phyloP scores from a whole-genome alignment of 1,284 basidiomycete species.

The Ustilago loliicola region DNA sequence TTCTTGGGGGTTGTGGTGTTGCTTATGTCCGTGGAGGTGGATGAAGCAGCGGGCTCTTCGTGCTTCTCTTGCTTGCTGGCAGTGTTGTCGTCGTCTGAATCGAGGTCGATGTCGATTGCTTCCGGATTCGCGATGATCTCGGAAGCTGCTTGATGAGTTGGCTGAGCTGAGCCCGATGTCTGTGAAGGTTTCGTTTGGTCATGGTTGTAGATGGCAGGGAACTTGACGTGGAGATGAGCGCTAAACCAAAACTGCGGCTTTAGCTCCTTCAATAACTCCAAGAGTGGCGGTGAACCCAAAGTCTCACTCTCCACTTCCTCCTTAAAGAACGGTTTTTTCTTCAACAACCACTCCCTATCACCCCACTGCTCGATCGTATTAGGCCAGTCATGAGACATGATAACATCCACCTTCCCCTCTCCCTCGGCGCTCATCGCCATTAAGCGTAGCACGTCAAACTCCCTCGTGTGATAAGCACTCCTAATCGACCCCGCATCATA shows the following conservation, averaged over 20 bases:
- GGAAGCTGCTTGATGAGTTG: background rate
- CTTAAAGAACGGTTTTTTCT: conserved; percentile 85
- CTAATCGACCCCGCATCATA: conserved; percentile 79
- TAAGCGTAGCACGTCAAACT: conserved; percentile 84
- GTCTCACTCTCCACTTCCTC: conserved; percentile 77
- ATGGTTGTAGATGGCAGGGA: conserved; percentile 54
- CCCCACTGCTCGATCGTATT: conserved; percentile 86
- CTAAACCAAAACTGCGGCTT: conserved; percentile 94
- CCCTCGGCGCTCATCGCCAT: conserved; percentile 77
- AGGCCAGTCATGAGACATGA: conserved; percentile 98
- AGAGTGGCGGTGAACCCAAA: conserved; percentile 90
- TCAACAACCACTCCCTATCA: conserved; percentile 78
- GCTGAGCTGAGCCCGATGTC: background rate
- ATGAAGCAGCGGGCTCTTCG: background rate
- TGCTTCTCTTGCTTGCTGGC: background rate
- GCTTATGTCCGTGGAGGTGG: background rate
- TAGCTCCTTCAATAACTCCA: conserved; percentile 81
- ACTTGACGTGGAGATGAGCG: conserved; percentile 90
- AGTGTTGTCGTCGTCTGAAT: conserved; percentile 35
- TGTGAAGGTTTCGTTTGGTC: background rate
- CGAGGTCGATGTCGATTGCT: conserved; percentile 50
- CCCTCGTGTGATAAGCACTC: conserved; percentile 90
- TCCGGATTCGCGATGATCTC: conserved; percentile 54
- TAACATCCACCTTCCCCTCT: conserved; percentile 75
- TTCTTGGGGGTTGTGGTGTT: background rate